Conservation (phyloP, 139 green algal species). For the Chlamydomonas eustigma region DNA sequence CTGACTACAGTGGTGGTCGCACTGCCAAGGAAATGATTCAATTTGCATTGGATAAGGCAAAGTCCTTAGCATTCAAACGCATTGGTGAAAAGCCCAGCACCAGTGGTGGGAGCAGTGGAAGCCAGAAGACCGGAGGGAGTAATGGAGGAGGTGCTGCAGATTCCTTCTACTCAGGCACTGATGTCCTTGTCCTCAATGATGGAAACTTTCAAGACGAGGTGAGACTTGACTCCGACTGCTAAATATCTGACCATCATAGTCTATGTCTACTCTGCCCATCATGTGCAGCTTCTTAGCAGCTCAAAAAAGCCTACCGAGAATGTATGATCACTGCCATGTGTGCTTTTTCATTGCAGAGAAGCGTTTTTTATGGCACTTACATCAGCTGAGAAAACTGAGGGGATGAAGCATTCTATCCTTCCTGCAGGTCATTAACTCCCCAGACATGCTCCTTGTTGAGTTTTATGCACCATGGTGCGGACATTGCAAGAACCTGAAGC, state of each 20-base stretch:
- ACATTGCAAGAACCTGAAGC: slow-evolving; percentile 80
- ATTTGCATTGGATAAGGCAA: slow-evolving; percentile 70
- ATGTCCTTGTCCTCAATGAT: slow-evolving; percentile 70
- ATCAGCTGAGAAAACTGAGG: no score
- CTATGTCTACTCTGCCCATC: no score
- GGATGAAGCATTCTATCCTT: no score
- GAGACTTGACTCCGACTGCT: no score
- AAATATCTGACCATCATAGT: no score
- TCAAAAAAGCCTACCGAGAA: no score
- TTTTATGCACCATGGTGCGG: slow-evolving; percentile 28
- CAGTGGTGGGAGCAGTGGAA: slow-evolving; percentile 17
- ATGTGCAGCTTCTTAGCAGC: no score
- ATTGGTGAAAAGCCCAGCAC: slow-evolving; percentile 37
- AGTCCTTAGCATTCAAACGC: slow-evolving; percentile 41
- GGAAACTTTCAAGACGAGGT: slow-evolving; percentile 76
- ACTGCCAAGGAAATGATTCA: slow-evolving; percentile 71
- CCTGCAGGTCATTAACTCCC: slow-evolving; percentile 5
- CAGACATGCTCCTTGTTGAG: slow-evolving; percentile 61
- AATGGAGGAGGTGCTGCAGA: slow-evolving; percentile 12
- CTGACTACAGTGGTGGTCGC: slow-evolving; percentile 70
- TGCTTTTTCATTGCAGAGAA: no score
- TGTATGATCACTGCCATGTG: no score
- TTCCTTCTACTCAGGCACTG: slow-evolving; percentile 55
- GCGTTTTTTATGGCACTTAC: no score
- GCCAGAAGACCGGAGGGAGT: slow-evolving; percentile 4